These are phyloP conservation scores for Penicillium sp. DNA, from an alignment of 2,329 filamentous ascomycete genomes.

Conservation along the genomic window DNA sequence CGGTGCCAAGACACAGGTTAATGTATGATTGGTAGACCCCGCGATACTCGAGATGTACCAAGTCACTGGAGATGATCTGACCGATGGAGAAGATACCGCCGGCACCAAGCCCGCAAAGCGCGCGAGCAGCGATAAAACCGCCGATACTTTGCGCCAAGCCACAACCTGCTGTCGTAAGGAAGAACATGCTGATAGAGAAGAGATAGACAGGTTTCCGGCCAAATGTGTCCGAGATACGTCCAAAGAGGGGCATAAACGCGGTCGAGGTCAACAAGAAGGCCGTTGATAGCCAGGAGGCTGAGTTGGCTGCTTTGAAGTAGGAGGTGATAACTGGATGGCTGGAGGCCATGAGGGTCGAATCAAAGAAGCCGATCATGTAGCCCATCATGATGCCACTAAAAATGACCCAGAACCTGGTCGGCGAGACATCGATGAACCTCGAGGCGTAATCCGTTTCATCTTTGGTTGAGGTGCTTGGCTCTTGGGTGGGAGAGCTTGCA, in stretches of 20 bases:
- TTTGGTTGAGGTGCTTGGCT: slow-evolving; percentile 1
- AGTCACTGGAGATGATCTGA: slow-evolving; percentile 51
- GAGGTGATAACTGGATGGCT: slow-evolving; percentile 73
- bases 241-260: slow-evolving; percentile 65
- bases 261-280: slow-evolving; percentile 69
- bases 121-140: slow-evolving; percentile 62
- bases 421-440: slow-evolving; percentile 33
- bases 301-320: slow-evolving; percentile 67
- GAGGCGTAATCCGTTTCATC: slow-evolving; percentile 21
- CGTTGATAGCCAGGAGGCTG: slow-evolving; percentile 73
- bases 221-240: slow-evolving; percentile 63
- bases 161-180: slow-evolving; percentile 61
- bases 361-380: slow-evolving; percentile 56
- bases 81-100: slow-evolving; percentile 65
- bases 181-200: slow-evolving; percentile 53
- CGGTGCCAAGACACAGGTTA: slow-evolving; percentile 32
- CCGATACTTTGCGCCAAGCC: slow-evolving; percentile 59
- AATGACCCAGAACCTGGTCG: slow-evolving; percentile 52
- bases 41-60: slow-evolving; percentile 61
- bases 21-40: slow-evolving; percentile 38
- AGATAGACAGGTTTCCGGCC: slow-evolving; percentile 62
- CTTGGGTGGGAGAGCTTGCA: slow-evolving; percentile 18
- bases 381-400: slow-evolving; percentile 52
- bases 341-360: slow-evolving; percentile 72
- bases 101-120: slow-evolving; percentile 63